These are phyloP conservation scores for Trichoderma parareesei DNA, from an alignment of 495 filamentous ascomycete genomes.

Conservation along the genomic window DNA sequence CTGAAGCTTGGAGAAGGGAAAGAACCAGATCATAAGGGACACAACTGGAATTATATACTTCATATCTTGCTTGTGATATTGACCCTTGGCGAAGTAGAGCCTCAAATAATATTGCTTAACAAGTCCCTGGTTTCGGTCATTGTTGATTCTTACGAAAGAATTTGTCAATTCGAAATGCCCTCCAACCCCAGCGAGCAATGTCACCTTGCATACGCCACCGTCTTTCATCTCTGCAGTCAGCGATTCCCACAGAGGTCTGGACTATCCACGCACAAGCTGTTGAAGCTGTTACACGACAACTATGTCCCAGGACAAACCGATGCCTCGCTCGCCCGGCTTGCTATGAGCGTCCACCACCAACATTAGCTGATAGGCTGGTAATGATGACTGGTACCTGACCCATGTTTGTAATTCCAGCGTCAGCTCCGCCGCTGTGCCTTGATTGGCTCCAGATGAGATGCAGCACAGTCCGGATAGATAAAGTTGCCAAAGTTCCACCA, in stretches of 20 bases:
- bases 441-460: background rate
- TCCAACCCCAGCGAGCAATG: background rate
- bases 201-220: background rate
- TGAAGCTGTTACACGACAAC: background rate
- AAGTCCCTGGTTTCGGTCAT: background rate
- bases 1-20: background rate
- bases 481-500: background rate
- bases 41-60: background rate
- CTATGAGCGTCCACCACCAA: background rate
- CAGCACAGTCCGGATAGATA: background rate
- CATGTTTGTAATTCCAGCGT: background rate
- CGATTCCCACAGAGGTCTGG: background rate
- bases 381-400: background rate
- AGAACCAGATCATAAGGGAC: background rate
- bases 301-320: background rate
- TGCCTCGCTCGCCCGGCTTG: background rate
- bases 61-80: background rate
- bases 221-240: background rate
- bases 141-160: background rate
- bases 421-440: background rate
- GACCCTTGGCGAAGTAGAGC: background rate
- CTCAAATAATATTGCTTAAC: background rate
- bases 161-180: background rate
- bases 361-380: background rate
- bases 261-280: background rate